phyloP scores from a whole-genome alignment of 345 rosid species.

The Geranium brycei region DNA sequence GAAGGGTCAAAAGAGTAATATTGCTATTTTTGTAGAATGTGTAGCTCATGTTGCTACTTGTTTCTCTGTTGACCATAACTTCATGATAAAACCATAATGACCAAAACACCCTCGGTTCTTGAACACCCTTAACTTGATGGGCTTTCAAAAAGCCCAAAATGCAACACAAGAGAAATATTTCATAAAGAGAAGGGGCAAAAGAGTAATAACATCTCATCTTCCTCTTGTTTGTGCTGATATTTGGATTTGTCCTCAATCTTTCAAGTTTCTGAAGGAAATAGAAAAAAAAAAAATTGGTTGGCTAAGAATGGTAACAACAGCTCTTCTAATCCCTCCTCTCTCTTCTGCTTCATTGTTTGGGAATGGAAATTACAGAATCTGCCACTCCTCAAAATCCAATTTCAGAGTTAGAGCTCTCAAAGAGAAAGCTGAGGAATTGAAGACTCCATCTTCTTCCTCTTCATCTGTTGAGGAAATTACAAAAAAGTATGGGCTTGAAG shows the following conservation, averaged over 20 bases:
- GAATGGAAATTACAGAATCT: slow-evolving; percentile 12
- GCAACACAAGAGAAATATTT: too few relatives aligned
- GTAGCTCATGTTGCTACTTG: not conserved
- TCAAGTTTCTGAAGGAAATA: not conserved
- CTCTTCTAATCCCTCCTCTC: slow-evolving; percentile 7
- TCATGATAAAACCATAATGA: too few relatives aligned
- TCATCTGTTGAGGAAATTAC: slow-evolving; percentile 56
- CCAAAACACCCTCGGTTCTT: not conserved
- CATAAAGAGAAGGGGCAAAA: not conserved
- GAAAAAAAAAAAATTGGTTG: not conserved
- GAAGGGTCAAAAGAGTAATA: too few relatives aligned
- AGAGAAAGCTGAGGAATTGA: slow-evolving; percentile 39
- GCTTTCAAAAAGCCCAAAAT: not conserved
- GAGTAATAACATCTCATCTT: not conserved
- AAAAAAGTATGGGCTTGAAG: slow-evolving; percentile 82
- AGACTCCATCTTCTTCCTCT: slow-evolving; percentile 20
- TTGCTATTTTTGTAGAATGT: too few relatives aligned
- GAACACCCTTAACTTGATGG: not conserved
- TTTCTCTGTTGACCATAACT: not conserved
- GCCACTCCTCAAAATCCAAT: slow-evolving; percentile 15
- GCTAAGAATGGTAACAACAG: not conserved
- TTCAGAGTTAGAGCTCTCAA: slow-evolving; percentile 45
- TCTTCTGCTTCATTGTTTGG: slow-evolving; percentile 15
- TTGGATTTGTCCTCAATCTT: not conserved
- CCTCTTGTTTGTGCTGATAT: not conserved